Percentiles rank a stretch among this genome's conserved stretches.
Conservation (phyloP, 257 asterid genomes). For the Echium plantagineum region DNA sequence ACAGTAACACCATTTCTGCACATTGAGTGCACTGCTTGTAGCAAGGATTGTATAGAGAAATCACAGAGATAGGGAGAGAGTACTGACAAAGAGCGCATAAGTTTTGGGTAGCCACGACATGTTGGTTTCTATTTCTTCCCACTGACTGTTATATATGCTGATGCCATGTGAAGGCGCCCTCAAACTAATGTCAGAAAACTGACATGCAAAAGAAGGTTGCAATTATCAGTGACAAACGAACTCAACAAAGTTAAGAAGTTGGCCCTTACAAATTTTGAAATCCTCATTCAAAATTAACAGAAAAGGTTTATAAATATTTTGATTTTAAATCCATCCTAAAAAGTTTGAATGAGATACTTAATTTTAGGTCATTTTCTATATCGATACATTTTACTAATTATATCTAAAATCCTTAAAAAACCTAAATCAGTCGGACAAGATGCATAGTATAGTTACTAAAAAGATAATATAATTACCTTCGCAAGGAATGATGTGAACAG, state of each 20-base stretch:
- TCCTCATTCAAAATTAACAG: no score
- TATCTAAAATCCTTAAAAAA: background rate
- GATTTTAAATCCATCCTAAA: no score
- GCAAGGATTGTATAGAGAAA: background rate
- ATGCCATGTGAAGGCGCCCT: constrained; percentile 62
- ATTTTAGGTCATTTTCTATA: background rate
- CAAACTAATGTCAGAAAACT: constrained; percentile 64
- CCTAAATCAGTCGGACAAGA: background rate
- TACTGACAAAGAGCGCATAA: constrained; percentile 57
- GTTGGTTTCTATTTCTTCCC: constrained; percentile 75
- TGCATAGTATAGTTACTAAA: background rate
- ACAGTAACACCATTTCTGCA: constrained; percentile 7
- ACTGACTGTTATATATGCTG: constrained; percentile 48
- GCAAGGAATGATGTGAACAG: constrained; percentile 70
- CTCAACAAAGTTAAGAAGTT: background rate
- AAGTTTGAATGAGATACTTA: background rate
- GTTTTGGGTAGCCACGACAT: constrained; percentile 94
- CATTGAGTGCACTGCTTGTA: background rate
- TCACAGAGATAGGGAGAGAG: constrained; percentile 21
- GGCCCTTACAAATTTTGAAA: no score
- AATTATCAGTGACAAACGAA: background rate
- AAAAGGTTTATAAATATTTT: no score
- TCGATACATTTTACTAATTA: background rate
- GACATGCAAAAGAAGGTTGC: constrained; percentile 19
- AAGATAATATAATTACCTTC: constrained; percentile 33